Evolutionary conservation across 176 grass and related monocot species (phyloP).

Genomic region (Oryza glaberrima): DNA sequence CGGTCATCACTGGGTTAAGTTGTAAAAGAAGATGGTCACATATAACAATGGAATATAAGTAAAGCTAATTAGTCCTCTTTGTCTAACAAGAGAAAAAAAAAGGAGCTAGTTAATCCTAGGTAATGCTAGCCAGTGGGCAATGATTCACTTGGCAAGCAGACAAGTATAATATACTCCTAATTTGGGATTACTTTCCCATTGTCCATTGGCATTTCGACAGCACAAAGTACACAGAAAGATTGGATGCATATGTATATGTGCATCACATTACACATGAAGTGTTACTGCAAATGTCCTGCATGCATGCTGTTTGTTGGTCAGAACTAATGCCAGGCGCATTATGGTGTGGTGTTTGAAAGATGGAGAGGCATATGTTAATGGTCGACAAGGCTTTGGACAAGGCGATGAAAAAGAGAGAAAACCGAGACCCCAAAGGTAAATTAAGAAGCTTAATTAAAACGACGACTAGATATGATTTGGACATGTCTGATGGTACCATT

Average conservation of each 20-base stretch:
- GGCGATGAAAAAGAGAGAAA: not conserved
- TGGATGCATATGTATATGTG: not conserved
- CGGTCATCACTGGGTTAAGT: not conserved
- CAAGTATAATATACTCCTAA: not conserved
- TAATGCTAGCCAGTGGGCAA: not conserved
- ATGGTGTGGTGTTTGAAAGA: no score
- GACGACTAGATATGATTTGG: not conserved
- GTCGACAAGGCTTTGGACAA: constrained; percentile 22
- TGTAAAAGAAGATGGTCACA: not conserved
- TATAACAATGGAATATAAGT: not conserved
- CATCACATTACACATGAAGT: not conserved
- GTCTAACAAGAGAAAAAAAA: not conserved
- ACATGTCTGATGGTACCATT: not conserved
- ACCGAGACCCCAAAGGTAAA: not conserved
- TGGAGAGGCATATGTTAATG: not conserved
- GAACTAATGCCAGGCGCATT: not conserved
- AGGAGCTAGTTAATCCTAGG: not conserved
- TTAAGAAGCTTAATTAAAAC: not conserved
- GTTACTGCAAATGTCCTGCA: not conserved
- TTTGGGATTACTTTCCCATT: not conserved
- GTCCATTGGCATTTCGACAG: constrained; percentile 27
- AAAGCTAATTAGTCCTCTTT: not conserved
- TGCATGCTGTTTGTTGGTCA: not conserved
- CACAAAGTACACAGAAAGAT: not conserved
- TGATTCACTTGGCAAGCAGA: not conserved